These are phyloP conservation scores for Phyllosticta paracitricarpa DNA, from an alignment of 2,329 filamentous ascomycete species.

Conservation along the genomic window DNA sequence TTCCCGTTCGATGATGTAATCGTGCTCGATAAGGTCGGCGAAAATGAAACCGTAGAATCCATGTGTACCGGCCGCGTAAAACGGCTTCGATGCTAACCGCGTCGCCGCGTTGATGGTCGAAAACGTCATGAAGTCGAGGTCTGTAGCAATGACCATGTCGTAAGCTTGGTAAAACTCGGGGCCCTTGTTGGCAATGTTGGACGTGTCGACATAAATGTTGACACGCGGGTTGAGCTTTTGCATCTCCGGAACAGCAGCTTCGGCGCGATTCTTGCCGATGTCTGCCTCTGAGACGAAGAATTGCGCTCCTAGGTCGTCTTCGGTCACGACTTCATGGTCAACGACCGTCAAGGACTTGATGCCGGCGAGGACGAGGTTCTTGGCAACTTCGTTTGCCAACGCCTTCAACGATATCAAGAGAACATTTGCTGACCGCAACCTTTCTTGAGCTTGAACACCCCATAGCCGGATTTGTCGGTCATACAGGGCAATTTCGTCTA, in stretches of 20 bases:
- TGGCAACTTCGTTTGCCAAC: constrained; percentile 87
- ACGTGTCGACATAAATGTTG: constrained; percentile 58
- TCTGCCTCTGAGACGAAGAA: constrained; percentile 67
- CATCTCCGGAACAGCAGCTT: constrained; percentile 67
- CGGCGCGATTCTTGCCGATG: constrained; percentile 74
- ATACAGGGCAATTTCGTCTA: constrained; percentile 93
- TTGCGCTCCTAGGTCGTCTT: constrained; percentile 60
- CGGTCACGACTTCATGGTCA: constrained; percentile 64
- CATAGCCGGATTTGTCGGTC: constrained; percentile 95
- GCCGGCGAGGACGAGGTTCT: constrained; percentile 91
- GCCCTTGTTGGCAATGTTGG: constrained; percentile 56
- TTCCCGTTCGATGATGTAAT: constrained; percentile 79
- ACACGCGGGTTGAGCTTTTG: constrained; percentile 87
- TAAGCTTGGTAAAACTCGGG: constrained; percentile 69
- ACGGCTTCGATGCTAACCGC: constrained; percentile 65
- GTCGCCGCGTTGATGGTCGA: constrained; percentile 78
- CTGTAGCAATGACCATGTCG: constrained; percentile 82
- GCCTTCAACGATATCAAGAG: constrained; percentile 81
- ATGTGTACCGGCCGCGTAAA: constrained; percentile 81
- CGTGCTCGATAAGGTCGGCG: constrained; percentile 80
- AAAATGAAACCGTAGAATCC: constrained; percentile 95
- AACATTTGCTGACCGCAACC: constrained; percentile 80
- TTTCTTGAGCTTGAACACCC: constrained; percentile 89
- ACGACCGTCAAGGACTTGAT: constrained; percentile 83
- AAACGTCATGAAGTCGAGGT: constrained; percentile 66